These are phyloP conservation scores for Panaeolus cyanescens DNA, from an alignment of 768 basidiomycete genomes.

Conservation along the genomic window DNA sequence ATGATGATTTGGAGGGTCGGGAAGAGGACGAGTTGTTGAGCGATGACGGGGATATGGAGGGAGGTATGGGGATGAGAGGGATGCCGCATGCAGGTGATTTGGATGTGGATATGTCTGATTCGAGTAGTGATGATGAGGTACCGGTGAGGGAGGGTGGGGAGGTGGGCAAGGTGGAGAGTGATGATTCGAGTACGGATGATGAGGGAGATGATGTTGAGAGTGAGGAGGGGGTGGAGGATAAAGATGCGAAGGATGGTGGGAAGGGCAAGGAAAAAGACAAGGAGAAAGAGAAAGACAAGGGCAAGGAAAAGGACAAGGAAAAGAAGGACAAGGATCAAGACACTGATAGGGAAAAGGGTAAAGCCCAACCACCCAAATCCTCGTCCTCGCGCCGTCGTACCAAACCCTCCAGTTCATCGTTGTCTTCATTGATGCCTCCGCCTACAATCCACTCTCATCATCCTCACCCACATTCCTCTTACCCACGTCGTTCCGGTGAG, in stretches of 20 bases:
- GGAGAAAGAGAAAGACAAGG: conserved; percentile 32
- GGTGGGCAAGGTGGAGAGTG: background rate
- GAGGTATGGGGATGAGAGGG: no score
- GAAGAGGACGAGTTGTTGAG: background rate
- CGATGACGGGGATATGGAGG: background rate
- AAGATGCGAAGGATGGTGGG: conserved; percentile 5
- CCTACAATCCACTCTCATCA: background rate
- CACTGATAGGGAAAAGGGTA: conserved; percentile 4
- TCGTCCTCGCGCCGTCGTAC: background rate
- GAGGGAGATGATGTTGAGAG: background rate
- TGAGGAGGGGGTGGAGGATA: background rate
- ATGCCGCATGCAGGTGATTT: no score
- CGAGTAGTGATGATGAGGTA: no score
- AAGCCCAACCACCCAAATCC: background rate
- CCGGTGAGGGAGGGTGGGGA: no score
- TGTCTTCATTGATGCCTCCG: background rate
- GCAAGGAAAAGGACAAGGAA: conserved; percentile 22
- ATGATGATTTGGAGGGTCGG: no score
- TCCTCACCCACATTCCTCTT: background rate
- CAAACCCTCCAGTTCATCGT: background rate
- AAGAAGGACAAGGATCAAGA: conserved; percentile 12
- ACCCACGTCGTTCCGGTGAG: background rate
- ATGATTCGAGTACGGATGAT: background rate
- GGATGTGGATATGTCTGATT: no score
- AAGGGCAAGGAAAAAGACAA: conserved; percentile 19